Evolutionary conservation across 73 alveolate genomes (phyloP).

Genomic region (Paramecium bursaria): DNA sequence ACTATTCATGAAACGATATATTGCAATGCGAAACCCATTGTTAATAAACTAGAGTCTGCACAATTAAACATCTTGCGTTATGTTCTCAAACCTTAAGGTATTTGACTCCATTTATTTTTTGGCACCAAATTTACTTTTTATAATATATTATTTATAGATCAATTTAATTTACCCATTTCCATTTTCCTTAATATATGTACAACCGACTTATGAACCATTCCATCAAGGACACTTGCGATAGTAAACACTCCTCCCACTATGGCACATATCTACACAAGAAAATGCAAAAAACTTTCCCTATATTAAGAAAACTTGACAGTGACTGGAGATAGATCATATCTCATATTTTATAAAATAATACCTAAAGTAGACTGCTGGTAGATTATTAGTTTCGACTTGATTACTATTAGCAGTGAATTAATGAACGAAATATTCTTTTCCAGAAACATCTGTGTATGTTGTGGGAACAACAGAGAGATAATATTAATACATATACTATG

Average conservation of each 20-base stretch:
- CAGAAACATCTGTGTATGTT: slow-evolving; percentile 79
- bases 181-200: slow-evolving; percentile 74
- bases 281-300: slow-evolving; percentile 85
- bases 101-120: not conserved
- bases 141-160: not conserved
- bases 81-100: too few species aligned
- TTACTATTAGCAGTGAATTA: slow-evolving; percentile 89
- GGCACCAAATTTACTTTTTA: not conserved
- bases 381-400: slow-evolving; percentile 70
- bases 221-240: slow-evolving; percentile 93
- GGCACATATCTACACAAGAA: slow-evolving; percentile 94
- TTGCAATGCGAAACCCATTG: too few species aligned
- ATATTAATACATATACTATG: slow-evolving; percentile 79
- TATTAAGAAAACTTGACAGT: slow-evolving; percentile 91
- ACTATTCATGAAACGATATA: too few species aligned
- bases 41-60: too few species aligned
- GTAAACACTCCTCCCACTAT: slow-evolving; percentile 99
- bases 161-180: slow-evolving; percentile 79
- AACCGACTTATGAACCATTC: slow-evolving; percentile 77
- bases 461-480: slow-evolving; percentile 95
- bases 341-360: slow-evolving; percentile 49
- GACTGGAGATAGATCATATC: slow-evolving; percentile 97
- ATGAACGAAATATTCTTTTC: slow-evolving; percentile 75
- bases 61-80: too few species aligned
- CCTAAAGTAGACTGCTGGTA: slow-evolving; percentile 86